Evolutionary conservation across 2,329 filamentous ascomycete genomes (phyloP), one percentile per base, ranked within the genome.

Genomic region (Leptographium flavum): DNA sequence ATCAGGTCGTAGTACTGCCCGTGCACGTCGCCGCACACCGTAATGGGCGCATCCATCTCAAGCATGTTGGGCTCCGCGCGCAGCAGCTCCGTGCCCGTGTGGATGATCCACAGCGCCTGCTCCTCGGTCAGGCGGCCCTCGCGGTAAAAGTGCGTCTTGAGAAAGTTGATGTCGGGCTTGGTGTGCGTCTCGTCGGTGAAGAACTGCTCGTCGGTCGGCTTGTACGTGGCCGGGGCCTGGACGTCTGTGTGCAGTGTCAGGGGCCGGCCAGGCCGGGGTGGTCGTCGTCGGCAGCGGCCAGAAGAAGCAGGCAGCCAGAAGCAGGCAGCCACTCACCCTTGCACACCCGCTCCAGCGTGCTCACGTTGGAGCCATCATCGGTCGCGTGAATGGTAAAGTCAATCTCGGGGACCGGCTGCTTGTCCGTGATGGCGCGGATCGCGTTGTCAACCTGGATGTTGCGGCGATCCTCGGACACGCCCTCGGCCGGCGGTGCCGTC

Each of bases 41-140:
- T 98, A 60, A 98, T 98, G 50, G 92, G 92, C 35, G 92, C 92
- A 64, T 98, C 92, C 92, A 98, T 98, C 71, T 98, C 92, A 54
- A 98, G 74, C 53, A 98, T 71, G 64, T 96, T 98, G 53, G 92
- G 90, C 68, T 98, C 92, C 50, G 81, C 73, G 59, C 82, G 83
- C 57, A 98, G 73, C 42, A 98, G 68, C 63, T 95, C 84, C 46
- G 87, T 87, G 50, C 90, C 92, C 56, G 82, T 80, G 56, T 79
- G 77, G 62, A 98, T 81, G 57, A 98, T 98, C 80, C 83, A 96
- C 63, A 98, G 71, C 47, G 92, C 92, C 69, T 98, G 92, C 57
- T 96, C 90, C 63, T 98, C 88, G 39, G 90, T 96, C 61, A 98
- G 72, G 55, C 92, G 87, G 50, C 92, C 92, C 70, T 98, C 92